Base-by-base conservation (phyloP, 148 eudicot genomes). In the Vaccinium darrowii region DNA sequence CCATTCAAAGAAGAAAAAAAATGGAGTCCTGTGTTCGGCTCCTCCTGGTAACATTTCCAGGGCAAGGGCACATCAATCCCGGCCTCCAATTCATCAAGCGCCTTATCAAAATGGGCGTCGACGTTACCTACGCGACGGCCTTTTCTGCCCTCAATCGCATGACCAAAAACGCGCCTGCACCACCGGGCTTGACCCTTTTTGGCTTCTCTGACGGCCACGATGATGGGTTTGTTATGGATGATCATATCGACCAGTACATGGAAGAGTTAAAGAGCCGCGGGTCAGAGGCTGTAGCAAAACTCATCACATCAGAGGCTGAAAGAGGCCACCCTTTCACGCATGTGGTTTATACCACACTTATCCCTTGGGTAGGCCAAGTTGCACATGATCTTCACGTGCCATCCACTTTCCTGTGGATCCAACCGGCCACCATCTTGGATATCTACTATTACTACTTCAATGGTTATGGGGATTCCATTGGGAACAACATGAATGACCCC, bases 11-110 rank as follows among this genome's bases (percentile, higher is more conserved):
- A 36, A 36, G 39, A 36, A 36, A 36, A 36, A 3, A 36, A 36
- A 36, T 36, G 39, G 39, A 36, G 0, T 36, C 39, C 39, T 36
- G 39, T 0, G 39, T 2, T 36, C 39, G 39, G 3, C 39, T 36
- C 39, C 92, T 92, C 7, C 47, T 91, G 3, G 57, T 88, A 33
- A 76, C 82, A 7, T 83, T 84, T 60, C 87, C 92, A 0, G 83
- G 79, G 2, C 95, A 92, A 91, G 90, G 93, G 76, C 92, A 88
- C 76, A 85, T 91, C 81, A 93, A 93, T 76, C 94, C 95, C 8
- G 53, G 89, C 25, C 86, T 93, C 80, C 94, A 92, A 78, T 85
- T 92, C 25, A 90, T 92, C 86, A 91, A 91, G 69, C 63, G 78
- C 77, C 92, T 93, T 27, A 25, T 87, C 11, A 85, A 83, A 33